A percentile compares a stretch with the other conserved stretches of the same genome.
Evolutionary conservation across 257 asterid species (phyloP).

Genomic region (Echites panduratus): DNA sequence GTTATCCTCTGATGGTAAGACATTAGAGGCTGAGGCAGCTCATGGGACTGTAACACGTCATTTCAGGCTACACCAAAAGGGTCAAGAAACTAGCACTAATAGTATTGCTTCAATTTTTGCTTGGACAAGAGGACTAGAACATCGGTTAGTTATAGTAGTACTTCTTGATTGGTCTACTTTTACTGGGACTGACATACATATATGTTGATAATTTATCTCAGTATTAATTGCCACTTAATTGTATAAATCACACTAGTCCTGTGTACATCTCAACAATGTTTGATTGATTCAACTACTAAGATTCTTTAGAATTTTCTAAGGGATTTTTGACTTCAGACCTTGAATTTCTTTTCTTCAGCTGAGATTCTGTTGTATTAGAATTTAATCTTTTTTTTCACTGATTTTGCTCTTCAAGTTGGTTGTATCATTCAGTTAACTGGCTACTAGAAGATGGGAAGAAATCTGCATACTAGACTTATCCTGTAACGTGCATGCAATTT

Average conservation of each 20-base stretch:
- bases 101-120: conserved; percentile 96
- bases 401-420: too few relatives aligned
- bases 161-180: not conserved
- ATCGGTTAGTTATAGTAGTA: conserved; percentile 42
- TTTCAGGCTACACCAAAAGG: conserved; percentile 80
- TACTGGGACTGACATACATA: not conserved
- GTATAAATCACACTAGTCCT: not conserved
- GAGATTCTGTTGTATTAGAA: not conserved
- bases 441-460: not conserved
- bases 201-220: not conserved
- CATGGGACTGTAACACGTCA: conserved; percentile 96
- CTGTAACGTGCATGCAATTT: not conserved
- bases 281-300: not conserved
- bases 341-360: not conserved
- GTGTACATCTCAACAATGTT: not conserved
- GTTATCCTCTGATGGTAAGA: conserved; percentile 93
- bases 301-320: not conserved
- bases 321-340: not conserved
- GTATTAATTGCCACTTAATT: not conserved
- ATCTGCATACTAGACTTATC: not conserved
- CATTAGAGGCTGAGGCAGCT: conserved; percentile 95
- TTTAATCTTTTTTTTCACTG: not conserved
- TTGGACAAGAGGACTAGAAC: conserved; percentile 86
- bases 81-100: conserved; percentile 92
- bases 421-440: not conserved